Evolutionary conservation across 257 asterid species (phyloP).

Genomic region (Solanum arcanum): DNA sequence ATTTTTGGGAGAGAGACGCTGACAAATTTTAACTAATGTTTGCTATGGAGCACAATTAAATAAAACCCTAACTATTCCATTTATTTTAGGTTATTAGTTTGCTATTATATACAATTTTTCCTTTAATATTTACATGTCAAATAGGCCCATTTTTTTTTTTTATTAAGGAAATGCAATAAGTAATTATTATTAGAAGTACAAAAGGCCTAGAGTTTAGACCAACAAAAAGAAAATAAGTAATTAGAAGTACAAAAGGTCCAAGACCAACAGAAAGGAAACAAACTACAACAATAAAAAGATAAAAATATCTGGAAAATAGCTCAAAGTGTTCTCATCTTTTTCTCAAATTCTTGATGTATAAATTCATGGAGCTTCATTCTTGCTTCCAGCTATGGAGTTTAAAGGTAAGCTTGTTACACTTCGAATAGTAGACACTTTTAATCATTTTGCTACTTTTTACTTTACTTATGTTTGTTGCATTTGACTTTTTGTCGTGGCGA

Average conservation of each 20-base stretch:
- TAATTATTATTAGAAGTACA: neutral
- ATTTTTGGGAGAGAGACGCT: too few relatives aligned
- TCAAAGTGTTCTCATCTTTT: neutral
- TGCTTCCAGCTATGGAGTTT: neutral
- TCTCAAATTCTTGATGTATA: neutral
- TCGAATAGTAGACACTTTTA: neutral
- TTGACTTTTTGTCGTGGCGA: neutral
- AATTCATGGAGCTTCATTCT: neutral
- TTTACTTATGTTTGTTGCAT: neutral
- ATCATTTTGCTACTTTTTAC: neutral
- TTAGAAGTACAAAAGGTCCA: too few relatives aligned
- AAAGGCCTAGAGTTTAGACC: neutral
- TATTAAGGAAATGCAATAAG: too few relatives aligned
- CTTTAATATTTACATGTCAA: too few relatives aligned
- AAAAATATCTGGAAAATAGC: neutral
- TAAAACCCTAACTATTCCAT: too few relatives aligned
- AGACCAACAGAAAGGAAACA: neutral
- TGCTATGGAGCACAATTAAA: too few relatives aligned
- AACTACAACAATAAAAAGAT: too few relatives aligned
- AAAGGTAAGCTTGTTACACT: neutral
- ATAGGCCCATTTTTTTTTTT: neutral
- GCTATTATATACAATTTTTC: too few relatives aligned
- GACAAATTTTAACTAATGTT: too few relatives aligned
- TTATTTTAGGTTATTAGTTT: too few relatives aligned
- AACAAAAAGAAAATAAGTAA: neutral